phyloP scores from a whole-genome alignment of 176 grass and related monocot species.

The Avena atlantica region DNA sequence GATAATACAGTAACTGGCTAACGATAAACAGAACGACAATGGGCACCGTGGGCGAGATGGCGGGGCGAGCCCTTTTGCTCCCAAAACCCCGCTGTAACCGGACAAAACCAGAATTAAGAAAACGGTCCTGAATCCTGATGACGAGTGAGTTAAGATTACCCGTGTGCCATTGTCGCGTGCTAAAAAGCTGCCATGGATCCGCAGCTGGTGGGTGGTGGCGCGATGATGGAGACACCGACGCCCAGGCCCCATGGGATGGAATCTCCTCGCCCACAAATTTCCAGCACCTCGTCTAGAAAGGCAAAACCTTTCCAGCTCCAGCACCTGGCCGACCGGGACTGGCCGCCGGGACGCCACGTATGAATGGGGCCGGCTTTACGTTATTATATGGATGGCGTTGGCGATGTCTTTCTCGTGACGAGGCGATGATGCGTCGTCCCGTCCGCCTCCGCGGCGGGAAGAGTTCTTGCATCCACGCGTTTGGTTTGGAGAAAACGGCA shows the following conservation, averaged over 20 bases:
- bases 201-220: neutral
- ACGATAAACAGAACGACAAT: slow-evolving; percentile 8
- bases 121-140: neutral
- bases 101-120: slow-evolving; percentile 27
- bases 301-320: neutral
- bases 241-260: slow-evolving; percentile 12
- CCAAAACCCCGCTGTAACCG: neutral
- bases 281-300: neutral
- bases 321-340: neutral
- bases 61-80: neutral
- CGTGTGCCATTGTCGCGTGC: neutral
- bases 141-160: neutral
- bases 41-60: slow-evolving; percentile 19
- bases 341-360: neutral
- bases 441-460: too few relatives aligned
- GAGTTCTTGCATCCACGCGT: too few relatives aligned
- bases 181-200: neutral
- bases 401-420: slow-evolving; percentile 8
- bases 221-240: neutral
- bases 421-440: too few relatives aligned
- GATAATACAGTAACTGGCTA: neutral
- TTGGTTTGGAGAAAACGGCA: too few relatives aligned
- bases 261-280: slow-evolving; percentile 36
- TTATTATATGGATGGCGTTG: neutral
- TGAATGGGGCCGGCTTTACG: neutral